phyloP scores from a whole-genome alignment of 129 eudicot species.

The Lactuca saligna region DNA sequence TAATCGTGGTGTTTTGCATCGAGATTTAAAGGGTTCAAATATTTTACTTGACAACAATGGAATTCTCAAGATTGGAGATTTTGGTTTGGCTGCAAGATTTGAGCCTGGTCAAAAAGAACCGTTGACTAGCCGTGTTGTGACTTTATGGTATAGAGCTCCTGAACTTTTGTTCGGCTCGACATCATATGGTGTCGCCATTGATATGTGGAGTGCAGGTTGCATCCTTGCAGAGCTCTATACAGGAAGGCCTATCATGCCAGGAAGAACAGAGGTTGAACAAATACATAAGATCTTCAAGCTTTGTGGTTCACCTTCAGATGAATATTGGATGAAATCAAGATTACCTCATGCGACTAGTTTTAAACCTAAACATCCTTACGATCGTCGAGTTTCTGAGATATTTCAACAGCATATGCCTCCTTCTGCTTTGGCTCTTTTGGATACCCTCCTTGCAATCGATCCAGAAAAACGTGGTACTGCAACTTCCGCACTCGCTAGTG shows the following conservation, averaged over 20 bases:
- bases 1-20: constrained; percentile 76
- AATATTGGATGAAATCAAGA: constrained; percentile 69
- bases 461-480: constrained; percentile 77
- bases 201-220: constrained; percentile 97
- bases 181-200: constrained; percentile 70
- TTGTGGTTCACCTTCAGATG: constrained; percentile 95
- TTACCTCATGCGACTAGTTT: constrained; percentile 80
- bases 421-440: constrained; percentile 67
- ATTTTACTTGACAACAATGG: constrained; percentile 73
- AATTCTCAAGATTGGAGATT: constrained; percentile 79
- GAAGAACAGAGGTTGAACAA: constrained; percentile 99
- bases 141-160: constrained; percentile 95
- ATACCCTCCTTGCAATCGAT: constrained; percentile 71
- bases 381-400: constrained; percentile 53
- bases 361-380: constrained; percentile 68
- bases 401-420: constrained; percentile 77
- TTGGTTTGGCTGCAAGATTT: constrained; percentile 80
- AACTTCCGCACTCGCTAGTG: constrained; percentile 63
- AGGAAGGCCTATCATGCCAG: constrained; percentile 92
- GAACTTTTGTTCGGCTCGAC: constrained; percentile 94
- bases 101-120: constrained; percentile 65
- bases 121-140: constrained; percentile 86
- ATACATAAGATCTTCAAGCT: constrained; percentile 95
- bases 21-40: constrained; percentile 94
- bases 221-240: constrained; percentile 84